phyloP scores from a whole-genome alignment of 2,329 filamentous ascomycete genomes.

The Periglandula ipomoeae region DNA sequence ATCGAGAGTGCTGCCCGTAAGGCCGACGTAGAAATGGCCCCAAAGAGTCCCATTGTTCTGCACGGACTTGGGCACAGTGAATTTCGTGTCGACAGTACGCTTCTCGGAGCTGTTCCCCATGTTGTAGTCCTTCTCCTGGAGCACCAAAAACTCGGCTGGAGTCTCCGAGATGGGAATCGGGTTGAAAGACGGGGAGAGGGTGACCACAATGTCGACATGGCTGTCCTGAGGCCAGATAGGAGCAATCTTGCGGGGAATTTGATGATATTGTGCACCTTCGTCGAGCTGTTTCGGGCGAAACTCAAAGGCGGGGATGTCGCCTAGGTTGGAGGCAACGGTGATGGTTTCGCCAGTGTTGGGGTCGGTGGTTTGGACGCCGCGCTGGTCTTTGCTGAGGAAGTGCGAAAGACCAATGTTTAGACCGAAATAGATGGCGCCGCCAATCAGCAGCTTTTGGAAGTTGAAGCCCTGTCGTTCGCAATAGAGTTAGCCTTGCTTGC shows the following conservation, averaged over 20 bases:
- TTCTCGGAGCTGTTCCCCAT: constrained; percentile 72
- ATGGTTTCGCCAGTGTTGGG: constrained; percentile 41
- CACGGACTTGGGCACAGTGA: constrained; percentile 67
- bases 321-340: constrained; percentile 43
- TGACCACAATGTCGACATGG: constrained; percentile 73
- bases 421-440: constrained; percentile 47
- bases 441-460: constrained; percentile 40
- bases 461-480: constrained; percentile 22
- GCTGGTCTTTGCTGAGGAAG: constrained; percentile 38
- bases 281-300: constrained; percentile 52
- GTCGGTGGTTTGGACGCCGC: constrained; percentile 38
- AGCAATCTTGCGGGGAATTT: constrained; percentile 61
- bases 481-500: neutral
- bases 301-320: constrained; percentile 53
- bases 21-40: constrained; percentile 85
- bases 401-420: constrained; percentile 50
- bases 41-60: constrained; percentile 91
- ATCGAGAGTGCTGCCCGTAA: constrained; percentile 68
- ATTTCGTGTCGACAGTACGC: constrained; percentile 65
- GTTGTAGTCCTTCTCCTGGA: constrained; percentile 72
- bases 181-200: constrained; percentile 66
- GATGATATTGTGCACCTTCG: constrained; percentile 54
- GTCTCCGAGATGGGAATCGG: constrained; percentile 58
- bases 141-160: constrained; percentile 59
- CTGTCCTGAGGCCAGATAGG: constrained; percentile 83